Evolutionary conservation across 2,329 filamentous ascomycete genomes (phyloP).

Genomic region (Penicillium sclerotiorum): DNA sequence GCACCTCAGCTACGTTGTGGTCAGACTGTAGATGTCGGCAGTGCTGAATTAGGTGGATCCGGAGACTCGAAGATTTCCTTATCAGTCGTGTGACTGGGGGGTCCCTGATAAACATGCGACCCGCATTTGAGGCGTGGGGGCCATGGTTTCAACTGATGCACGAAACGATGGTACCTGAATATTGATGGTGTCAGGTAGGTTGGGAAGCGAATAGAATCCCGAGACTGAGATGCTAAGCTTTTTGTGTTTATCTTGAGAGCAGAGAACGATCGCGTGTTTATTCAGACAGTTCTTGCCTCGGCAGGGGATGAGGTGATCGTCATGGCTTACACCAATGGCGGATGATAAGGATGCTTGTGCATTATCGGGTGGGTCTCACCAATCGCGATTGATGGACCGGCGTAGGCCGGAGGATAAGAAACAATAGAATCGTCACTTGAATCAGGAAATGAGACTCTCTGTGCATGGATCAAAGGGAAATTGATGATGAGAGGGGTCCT

Average conservation of each 20-base stretch:
- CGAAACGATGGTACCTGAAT: slow-evolving; percentile 2
- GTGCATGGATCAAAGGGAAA: too few species aligned
- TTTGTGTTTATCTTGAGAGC: background rate
- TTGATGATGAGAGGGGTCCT: too few species aligned
- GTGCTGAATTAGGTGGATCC: too few species aligned
- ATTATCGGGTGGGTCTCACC: background rate
- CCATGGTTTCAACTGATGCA: background rate
- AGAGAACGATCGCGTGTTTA: too few species aligned
- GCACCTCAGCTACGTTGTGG: too few species aligned
- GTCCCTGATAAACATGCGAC: background rate
- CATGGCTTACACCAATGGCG: background rate
- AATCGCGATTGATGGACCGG: background rate
- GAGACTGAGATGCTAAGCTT: background rate
- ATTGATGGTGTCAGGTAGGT: background rate
- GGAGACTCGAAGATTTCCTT: too few species aligned
- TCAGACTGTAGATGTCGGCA: too few species aligned
- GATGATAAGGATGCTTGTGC: background rate
- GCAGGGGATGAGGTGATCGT: background rate
- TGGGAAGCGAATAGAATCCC: background rate
- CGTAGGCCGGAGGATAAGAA: too few species aligned
- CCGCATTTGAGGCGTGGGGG: background rate
- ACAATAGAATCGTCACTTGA: too few species aligned
- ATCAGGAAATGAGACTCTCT: too few species aligned
- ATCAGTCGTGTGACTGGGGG: background rate
- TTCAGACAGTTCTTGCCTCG: too few species aligned